Conservation (phyloP, 169 alveolate genomes). For the Babesia ovata region DNA sequence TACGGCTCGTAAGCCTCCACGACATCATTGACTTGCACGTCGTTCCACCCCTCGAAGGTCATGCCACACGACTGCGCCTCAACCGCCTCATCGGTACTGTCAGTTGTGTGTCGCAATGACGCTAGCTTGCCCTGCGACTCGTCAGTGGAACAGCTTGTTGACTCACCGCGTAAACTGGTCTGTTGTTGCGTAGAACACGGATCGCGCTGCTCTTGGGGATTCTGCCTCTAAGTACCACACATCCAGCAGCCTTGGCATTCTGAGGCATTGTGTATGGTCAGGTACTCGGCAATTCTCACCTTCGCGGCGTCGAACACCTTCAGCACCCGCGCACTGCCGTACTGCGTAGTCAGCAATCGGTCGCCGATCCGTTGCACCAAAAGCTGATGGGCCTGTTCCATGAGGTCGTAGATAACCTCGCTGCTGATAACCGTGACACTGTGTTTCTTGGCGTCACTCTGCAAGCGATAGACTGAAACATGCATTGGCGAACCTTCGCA, state of each 20-base stretch:
- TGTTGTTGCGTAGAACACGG: conserved; percentile 56
- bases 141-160: not conserved
- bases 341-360: conserved; percentile 16
- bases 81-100: conserved; percentile 30
- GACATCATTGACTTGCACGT: conserved; percentile 55
- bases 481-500: conserved; percentile 6
- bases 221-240: conserved; percentile 53
- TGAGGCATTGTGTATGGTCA: not conserved
- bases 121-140: conserved; percentile 44
- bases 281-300: not conserved
- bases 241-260: conserved; percentile 64
- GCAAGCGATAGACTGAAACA: not conserved
- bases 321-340: conserved; percentile 50
- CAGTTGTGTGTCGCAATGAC: conserved; percentile 58
- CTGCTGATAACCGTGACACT: conserved; percentile 43
- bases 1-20: conserved; percentile 55
- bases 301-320: conserved; percentile 61
- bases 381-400: conserved; percentile 23
- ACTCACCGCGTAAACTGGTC: conserved; percentile 42
- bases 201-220: conserved; percentile 24
- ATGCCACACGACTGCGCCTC: conserved; percentile 66
- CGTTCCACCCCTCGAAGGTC: conserved; percentile 57
- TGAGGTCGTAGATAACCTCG: conserved; percentile 45
- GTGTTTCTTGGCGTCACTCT: conserved; percentile 29
- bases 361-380: conserved; percentile 35